A percentile compares a stretch with the other conserved stretches of the same genome.
phyloP scores from a whole-genome alignment of 345 rosid species.

The Streptanthus diversifolius region DNA sequence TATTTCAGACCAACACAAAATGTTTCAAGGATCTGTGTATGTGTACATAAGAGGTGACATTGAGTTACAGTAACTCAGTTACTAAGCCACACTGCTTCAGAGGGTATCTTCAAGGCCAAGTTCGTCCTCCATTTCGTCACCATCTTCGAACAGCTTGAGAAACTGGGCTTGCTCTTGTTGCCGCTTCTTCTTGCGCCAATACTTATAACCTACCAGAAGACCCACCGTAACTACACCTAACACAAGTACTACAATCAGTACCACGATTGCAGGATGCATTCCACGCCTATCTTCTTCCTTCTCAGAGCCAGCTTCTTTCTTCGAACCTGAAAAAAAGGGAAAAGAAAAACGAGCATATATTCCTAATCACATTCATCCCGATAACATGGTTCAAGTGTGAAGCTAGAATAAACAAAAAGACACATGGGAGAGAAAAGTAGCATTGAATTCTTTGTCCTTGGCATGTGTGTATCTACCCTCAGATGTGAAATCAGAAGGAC shows the following conservation, averaged over 20 bases:
- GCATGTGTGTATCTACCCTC: constrained; percentile 51
- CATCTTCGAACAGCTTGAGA: constrained; percentile 83
- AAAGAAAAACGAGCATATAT: background rate
- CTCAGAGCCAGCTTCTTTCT: constrained; percentile 21
- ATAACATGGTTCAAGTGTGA: background rate
- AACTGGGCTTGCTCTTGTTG: constrained; percentile 88
- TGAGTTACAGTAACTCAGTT: background rate
- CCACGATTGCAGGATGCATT: constrained; percentile 45
- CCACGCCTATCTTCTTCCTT: constrained; percentile 21
- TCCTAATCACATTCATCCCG: background rate
- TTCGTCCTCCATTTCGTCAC: constrained; percentile 84
- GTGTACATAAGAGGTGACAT: constrained; percentile 14
- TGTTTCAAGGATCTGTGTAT: constrained; percentile 11
- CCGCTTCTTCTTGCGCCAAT: constrained; percentile 73
- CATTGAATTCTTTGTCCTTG: constrained; percentile 58
- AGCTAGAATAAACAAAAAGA: background rate
- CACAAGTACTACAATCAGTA: constrained; percentile 41
- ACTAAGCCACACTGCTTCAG: constrained; percentile 11
- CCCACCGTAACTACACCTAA: constrained; percentile 39
- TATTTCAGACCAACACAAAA: constrained; percentile 11
- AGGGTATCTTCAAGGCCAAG: constrained; percentile 47
- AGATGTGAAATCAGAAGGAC: constrained; percentile 67
- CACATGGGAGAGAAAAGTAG: constrained; percentile 54
- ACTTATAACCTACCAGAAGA: constrained; percentile 42
- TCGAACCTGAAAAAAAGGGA: constrained; percentile 35